Percentiles rank a stretch among this genome's conserved stretches.
Conservation (phyloP, 1,284 basidiomycete genomes). For the Wallemia hederae region DNA sequence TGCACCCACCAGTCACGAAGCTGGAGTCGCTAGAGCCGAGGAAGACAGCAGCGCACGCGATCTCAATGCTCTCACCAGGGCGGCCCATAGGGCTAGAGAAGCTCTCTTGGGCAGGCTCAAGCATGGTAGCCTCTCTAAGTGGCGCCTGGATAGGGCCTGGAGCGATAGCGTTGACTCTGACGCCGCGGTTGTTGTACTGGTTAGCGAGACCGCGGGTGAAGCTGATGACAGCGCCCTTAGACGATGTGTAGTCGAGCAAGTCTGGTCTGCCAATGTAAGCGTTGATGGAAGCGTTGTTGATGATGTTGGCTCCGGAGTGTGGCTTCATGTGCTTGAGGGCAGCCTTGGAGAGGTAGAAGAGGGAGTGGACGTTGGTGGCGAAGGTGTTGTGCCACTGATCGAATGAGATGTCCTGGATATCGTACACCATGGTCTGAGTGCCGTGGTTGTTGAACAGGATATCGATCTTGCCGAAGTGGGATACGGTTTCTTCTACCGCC, state of each 20-base stretch:
- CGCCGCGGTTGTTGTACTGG: slow-evolving; percentile 25
- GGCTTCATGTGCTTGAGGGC: slow-evolving; percentile 18
- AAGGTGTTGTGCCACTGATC: slow-evolving; percentile 28
- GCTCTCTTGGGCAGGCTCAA: slow-evolving; percentile 19
- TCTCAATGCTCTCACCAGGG: slow-evolving; percentile 27
- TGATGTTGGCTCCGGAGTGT: slow-evolving; percentile 19
- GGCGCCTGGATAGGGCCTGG: slow-evolving; percentile 28
- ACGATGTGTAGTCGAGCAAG: slow-evolving; percentile 27
- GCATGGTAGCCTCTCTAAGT: slow-evolving; percentile 21
- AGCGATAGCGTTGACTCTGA: slow-evolving; percentile 25
- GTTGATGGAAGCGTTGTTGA: slow-evolving; percentile 25
- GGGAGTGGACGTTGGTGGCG: slow-evolving; percentile 23
- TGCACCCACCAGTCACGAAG: slow-evolving; percentile 21
- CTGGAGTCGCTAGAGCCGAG: slow-evolving; percentile 24
- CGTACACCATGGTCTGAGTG: slow-evolving; percentile 22
- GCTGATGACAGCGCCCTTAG: slow-evolving; percentile 26
- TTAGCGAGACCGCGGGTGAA: slow-evolving; percentile 23
- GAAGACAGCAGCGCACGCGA: slow-evolving; percentile 27
- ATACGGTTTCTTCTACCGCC: slow-evolving; percentile 21
- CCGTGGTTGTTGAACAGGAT: slow-evolving; percentile 27
- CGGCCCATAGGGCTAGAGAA: slow-evolving; percentile 24
- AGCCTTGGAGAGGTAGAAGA: slow-evolving; percentile 26
- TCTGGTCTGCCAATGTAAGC: slow-evolving; percentile 25
- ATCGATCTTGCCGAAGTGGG: slow-evolving; percentile 20
- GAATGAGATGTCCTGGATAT: slow-evolving; percentile 20